These are phyloP conservation scores for Amauroascus niger DNA, from an alignment of 2,329 filamentous ascomycete genomes.

Conservation along the genomic window DNA sequence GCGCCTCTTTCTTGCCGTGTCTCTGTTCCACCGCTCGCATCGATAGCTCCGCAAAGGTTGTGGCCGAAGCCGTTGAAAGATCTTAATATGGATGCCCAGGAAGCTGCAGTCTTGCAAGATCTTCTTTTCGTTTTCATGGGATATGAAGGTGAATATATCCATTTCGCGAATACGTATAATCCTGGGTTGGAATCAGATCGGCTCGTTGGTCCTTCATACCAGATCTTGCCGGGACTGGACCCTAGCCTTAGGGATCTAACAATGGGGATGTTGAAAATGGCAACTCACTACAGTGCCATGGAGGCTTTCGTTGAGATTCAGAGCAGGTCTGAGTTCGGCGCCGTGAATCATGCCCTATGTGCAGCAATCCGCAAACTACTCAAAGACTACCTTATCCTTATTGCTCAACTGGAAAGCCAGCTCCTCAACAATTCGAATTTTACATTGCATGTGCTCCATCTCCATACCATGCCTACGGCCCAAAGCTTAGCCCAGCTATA, in stretches of 20 bases:
- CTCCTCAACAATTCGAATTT: conserved; percentile 81
- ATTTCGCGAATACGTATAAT: conserved; percentile 73
- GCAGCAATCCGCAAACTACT: conserved; percentile 86
- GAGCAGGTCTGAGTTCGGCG: conserved; percentile 83
- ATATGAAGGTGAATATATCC: conserved; percentile 94
- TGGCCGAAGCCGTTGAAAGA: conserved; percentile 60
- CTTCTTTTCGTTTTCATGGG: conserved; percentile 95
- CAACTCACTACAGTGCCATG: conserved; percentile 82
- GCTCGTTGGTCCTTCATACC: conserved; percentile 70
- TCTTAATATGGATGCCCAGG: conserved; percentile 70
- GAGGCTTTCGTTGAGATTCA: conserved; percentile 92
- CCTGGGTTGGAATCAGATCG: conserved; percentile 78
- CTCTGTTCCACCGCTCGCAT: conserved; percentile 52
- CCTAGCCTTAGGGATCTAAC: conserved; percentile 84
- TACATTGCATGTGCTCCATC: conserved; percentile 83
- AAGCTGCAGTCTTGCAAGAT: conserved; percentile 79
- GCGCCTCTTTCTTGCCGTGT: conserved; percentile 64
- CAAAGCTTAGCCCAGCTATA: conserved; percentile 91
- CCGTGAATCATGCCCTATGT: conserved; percentile 90
- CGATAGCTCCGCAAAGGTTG: conserved; percentile 58
- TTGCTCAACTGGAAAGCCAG: conserved; percentile 89
- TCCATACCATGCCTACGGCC: conserved; percentile 80
- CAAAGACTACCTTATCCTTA: conserved; percentile 85
- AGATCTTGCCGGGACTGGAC: conserved; percentile 72
- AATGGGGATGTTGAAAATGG: conserved; percentile 82